Base-by-base conservation (phyloP, 495 filamentous ascomycete species). In the Neurospora tetrasperma region DNA sequence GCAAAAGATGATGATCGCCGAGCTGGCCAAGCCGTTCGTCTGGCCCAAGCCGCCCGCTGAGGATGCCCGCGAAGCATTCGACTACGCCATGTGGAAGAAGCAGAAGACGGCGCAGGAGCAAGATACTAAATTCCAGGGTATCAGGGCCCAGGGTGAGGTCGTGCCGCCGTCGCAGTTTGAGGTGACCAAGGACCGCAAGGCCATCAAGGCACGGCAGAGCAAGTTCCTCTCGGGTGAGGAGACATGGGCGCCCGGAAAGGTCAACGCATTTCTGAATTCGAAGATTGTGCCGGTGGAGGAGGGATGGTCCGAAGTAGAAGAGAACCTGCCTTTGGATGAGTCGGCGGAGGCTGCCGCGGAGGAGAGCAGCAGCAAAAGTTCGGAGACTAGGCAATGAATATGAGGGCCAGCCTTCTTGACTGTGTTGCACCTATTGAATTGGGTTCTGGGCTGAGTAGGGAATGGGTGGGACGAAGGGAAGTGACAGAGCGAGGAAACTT, bases 1-100 rank as follows among this genome's bases (percentile, higher is more conserved):
- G 42, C 86, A 90, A 74, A 98, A 98, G 89, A 91, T 88, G 80
- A 98, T 98, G 94, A 93, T 91, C 39, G 92, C 94, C 69, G 91
- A 97, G 84, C 86, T 98, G 84, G 86, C 84, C 42, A 81, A 89
- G 85, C 92, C 93, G 44, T 97, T 98, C 86, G 88, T 90, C 72
- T 97, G 92, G 89, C 94, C 94, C 8, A 85, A 88, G 73, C 82
- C 81, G 76, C 90, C 90, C 23, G 73, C n/a, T 40, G 69, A 74
- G 66, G 81, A 85, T 75, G 86, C 91, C 75, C 82, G 85, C 71
- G 76, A 80, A 71, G 59, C 20, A n/a, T 82, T 78, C 71, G 73
- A 78, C 71, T 73, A 79, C 76, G 74, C 73, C 39, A 74, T 80
- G 71, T 82, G 72, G 75, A 76, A 75, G 69, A 71, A 68, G 42